Conservation (phyloP, 352 stramenopile species). For the Phytopythium chamaehyphon region DNA sequence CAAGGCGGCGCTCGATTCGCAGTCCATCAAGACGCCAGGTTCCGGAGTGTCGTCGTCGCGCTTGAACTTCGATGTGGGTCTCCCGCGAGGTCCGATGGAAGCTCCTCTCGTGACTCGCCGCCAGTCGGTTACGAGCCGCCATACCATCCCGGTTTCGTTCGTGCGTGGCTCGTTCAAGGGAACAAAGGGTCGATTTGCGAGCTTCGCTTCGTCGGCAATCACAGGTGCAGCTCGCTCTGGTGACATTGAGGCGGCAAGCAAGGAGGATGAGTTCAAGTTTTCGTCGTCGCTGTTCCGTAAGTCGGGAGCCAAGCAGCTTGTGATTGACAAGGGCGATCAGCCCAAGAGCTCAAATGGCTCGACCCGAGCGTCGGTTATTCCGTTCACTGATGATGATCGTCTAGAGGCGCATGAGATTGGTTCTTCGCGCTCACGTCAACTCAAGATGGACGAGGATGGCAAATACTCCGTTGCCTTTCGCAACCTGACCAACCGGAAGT, state of each 20-base stretch:
- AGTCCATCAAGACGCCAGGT: slow-evolving; percentile 38
- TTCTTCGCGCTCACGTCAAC: slow-evolving; percentile 17
- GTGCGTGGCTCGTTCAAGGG: slow-evolving; percentile 76
- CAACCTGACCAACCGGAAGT: slow-evolving; percentile 65
- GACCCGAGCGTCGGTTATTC: slow-evolving; percentile 53
- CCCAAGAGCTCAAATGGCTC: slow-evolving; percentile 9
- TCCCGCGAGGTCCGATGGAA: slow-evolving; percentile 57
- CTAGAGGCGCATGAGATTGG: slow-evolving; percentile 19
- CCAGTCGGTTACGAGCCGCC: slow-evolving; percentile 40
- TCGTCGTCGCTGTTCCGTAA: slow-evolving; percentile 60
- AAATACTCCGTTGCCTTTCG: slow-evolving; percentile 60
- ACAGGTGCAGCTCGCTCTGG: slow-evolving; percentile 16
- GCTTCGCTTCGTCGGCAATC: slow-evolving; percentile 30
- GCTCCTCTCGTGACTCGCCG: slow-evolving; percentile 49
- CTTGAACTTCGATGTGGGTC: slow-evolving; percentile 65
- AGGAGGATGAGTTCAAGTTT: slow-evolving; percentile 61
- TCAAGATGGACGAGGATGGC: slow-evolving; percentile 48
- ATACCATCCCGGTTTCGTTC: slow-evolving; percentile 67
- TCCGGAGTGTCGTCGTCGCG: slow-evolving; percentile 34
- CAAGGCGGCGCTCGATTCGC: slow-evolving; percentile 53
- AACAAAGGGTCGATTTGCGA: slow-evolving; percentile 56
- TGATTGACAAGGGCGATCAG: slow-evolving; percentile 52
- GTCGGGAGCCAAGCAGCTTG: slow-evolving; percentile 47
- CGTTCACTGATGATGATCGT: slow-evolving; percentile 44
- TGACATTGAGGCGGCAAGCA: slow-evolving; percentile 16